These are phyloP conservation scores for Hymenotorrendiella dingleyae DNA, from an alignment of 2,329 filamentous ascomycete genomes.

Conservation along the genomic window DNA sequence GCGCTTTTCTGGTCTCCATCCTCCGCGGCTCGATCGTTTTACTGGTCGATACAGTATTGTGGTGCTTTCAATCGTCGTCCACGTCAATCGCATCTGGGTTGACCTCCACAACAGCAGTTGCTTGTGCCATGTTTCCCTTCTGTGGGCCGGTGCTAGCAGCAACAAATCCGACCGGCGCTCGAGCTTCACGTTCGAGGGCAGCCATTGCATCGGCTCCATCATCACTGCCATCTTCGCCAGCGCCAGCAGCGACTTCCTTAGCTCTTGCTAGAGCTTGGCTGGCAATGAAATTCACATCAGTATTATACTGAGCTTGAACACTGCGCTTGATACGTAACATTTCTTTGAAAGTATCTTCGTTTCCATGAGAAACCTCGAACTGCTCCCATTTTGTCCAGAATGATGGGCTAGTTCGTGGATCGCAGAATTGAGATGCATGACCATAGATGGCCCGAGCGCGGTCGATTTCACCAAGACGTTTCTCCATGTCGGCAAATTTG, in stretches of 20 bases:
- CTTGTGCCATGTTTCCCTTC: constrained; percentile 44
- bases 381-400: constrained; percentile 98
- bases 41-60: background rate
- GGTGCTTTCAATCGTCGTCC: constrained; percentile 14
- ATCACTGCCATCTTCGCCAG: constrained; percentile 38
- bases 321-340: constrained; percentile 97
- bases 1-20: background rate
- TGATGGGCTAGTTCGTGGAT: constrained; percentile 78
- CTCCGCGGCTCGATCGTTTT: background rate
- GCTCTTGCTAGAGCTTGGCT: constrained; percentile 80
- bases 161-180: constrained; percentile 85
- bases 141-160: constrained; percentile 72
- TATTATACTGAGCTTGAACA: constrained; percentile 97
- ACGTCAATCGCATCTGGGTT: constrained; percentile 86
- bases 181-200: constrained; percentile 79
- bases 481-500: constrained; percentile 97
- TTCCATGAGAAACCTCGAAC: constrained; percentile 96
- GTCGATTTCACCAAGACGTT: constrained; percentile 86
- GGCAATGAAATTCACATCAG: constrained; percentile 97
- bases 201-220: constrained; percentile 75
- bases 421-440: constrained; percentile 94
- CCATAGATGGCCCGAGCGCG: constrained; percentile 92
- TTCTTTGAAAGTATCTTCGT: constrained; percentile 98
- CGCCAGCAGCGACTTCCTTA: constrained; percentile 32
- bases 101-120: constrained; percentile 39